phyloP scores from a whole-genome alignment of 2,329 filamentous ascomycete species.

The Neonectria ditissima region DNA sequence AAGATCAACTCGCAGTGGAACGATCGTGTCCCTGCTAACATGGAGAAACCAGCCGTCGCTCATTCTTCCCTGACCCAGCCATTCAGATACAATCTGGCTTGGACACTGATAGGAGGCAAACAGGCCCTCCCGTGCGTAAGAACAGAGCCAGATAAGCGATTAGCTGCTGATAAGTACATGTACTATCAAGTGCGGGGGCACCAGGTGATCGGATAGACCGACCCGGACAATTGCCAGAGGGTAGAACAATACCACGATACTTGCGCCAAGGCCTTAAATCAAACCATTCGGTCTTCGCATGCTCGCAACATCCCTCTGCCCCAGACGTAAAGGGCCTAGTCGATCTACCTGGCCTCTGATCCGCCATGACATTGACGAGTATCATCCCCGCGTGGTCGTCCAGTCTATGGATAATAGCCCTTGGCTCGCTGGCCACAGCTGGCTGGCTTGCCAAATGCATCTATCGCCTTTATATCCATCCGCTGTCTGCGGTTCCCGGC shows the following conservation, averaged over 20 bases:
- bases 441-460: not conserved
- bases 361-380: not conserved
- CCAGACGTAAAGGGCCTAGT: not conserved
- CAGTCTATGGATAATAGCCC: not conserved
- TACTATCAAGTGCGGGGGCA: not conserved
- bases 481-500: constrained; percentile 22
- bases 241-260: not conserved
- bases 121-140: too few species aligned
- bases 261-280: not conserved
- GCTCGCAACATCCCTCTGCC: not conserved
- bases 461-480: constrained; percentile 16
- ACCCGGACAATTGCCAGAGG: not conserved
- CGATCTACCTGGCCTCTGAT: not conserved
- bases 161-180: not conserved
- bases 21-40: too few species aligned
- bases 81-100: too few species aligned
- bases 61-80: too few species aligned
- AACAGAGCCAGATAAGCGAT: too few species aligned
- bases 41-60: too few species aligned
- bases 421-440: not conserved
- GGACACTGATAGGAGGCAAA: too few species aligned
- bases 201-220: not conserved
- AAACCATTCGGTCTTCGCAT: not conserved
- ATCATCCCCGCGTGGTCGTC: not conserved
- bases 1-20: too few species aligned